phyloP scores from a whole-genome alignment of 129 eudicot genomes.

The Oenanthe sinensis region DNA sequence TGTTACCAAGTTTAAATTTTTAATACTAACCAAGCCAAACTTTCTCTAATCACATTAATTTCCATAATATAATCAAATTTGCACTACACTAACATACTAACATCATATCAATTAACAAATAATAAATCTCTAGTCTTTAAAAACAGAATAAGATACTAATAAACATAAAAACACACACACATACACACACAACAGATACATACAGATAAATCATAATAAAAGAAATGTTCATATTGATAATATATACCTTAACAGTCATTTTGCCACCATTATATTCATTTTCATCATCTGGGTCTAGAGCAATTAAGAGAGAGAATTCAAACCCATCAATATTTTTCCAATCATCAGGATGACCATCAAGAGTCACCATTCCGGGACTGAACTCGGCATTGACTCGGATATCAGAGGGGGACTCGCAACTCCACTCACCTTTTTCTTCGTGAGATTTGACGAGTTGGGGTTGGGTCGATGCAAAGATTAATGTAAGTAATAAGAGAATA shows the following conservation, averaged over 20 bases:
- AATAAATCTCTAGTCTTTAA: not conserved
- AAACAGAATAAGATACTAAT: not conserved
- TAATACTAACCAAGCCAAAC: too few relatives aligned
- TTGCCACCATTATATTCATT: slow-evolving; percentile 42
- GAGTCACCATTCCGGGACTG: slow-evolving; percentile 47
- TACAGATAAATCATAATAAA: not conserved
- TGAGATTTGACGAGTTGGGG: slow-evolving; percentile 25
- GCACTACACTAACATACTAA: not conserved
- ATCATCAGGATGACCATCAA: slow-evolving; percentile 56
- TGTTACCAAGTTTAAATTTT: too few relatives aligned
- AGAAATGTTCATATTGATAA: not conserved
- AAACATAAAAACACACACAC: too few relatives aligned
- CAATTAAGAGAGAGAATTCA: slow-evolving; percentile 50
- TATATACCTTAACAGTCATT: slow-evolving; percentile 47
- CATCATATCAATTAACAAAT: not conserved
- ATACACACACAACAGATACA: not conserved
- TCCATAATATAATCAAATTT: not conserved
- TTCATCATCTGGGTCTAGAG: slow-evolving; percentile 62
- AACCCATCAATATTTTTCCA: slow-evolving; percentile 46
- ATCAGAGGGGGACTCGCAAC: slow-evolving; percentile 40
- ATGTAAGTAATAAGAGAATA: not conserved
- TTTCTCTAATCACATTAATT: not conserved
- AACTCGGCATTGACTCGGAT: slow-evolving; percentile 39
- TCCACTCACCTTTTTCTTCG: slow-evolving; percentile 58
- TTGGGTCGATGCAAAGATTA: slow-evolving; percentile 11